Percentiles rank a stretch among this genome's conserved stretches.
phyloP scores from a whole-genome alignment of 1,284 basidiomycete species.

The Microbotryomycetes sp. region DNA sequence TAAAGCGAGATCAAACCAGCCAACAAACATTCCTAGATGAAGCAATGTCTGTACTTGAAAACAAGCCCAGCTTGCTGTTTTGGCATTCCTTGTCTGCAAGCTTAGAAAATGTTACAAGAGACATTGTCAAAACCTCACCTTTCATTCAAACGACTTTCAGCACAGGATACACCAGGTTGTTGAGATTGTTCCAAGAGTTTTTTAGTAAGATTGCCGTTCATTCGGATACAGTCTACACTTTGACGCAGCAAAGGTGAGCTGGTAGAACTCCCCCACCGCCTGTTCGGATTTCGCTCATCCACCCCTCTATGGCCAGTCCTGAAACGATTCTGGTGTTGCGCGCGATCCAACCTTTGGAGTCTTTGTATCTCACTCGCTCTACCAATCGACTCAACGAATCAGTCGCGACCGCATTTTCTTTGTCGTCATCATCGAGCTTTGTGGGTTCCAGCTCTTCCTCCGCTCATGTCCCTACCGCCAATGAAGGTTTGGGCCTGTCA shows the following conservation, averaged over 20 bases:
- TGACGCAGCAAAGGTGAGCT: conserved; percentile 68
- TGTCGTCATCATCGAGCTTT: conserved; percentile 43
- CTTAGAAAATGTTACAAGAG: conserved; percentile 70
- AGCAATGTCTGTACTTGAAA: conserved; percentile 79
- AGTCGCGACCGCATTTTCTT: conserved; percentile 60
- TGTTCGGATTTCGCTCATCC: conserved; percentile 1
- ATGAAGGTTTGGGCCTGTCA: conserved; percentile 68
- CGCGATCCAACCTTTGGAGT: conserved; percentile 72
- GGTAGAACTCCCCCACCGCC: neutral
- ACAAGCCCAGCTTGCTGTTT: conserved; percentile 80
- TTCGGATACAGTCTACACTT: conserved; percentile 83
- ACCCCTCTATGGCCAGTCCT: conserved; percentile 52
- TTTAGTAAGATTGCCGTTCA: conserved; percentile 90
- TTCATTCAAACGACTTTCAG: conserved; percentile 83
- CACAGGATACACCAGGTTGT: conserved; percentile 71
- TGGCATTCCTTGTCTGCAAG: conserved; percentile 77
- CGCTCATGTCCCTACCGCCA: conserved; percentile 49
- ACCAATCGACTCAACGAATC: conserved; percentile 71
- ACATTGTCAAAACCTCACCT: conserved; percentile 64
- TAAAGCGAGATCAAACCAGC: conserved; percentile 74
- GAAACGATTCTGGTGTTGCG: conserved; percentile 83
- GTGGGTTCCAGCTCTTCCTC: conserved; percentile 59
- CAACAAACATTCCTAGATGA: conserved; percentile 80
- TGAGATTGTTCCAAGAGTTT: conserved; percentile 90
- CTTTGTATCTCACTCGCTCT: conserved; percentile 75